Evolutionary conservation across 2,329 filamentous ascomycete species (phyloP).

Genomic region (Colletotrichum spinosum): DNA sequence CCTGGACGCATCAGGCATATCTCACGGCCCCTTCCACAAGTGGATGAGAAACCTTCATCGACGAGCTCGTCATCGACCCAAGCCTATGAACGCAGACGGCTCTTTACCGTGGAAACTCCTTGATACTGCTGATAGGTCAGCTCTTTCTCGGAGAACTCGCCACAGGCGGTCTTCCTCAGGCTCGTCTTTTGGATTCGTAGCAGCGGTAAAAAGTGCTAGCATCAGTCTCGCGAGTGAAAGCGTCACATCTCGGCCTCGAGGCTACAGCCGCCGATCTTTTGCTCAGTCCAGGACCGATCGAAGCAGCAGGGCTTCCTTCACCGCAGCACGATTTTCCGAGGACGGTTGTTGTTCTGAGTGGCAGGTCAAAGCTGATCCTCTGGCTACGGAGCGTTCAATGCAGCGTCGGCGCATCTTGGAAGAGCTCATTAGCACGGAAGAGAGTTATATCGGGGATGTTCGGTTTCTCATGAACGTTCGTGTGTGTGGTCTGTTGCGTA

Average conservation of each 20-base stretch:
- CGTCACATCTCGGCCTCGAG: slow-evolving; percentile 70
- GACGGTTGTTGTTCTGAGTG: slow-evolving; percentile 72
- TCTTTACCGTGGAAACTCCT: slow-evolving; percentile 50
- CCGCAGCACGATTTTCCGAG: slow-evolving; percentile 71
- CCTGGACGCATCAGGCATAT: slow-evolving; percentile 22
- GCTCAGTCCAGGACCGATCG: slow-evolving; percentile 70
- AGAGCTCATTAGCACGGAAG: slow-evolving; percentile 87
- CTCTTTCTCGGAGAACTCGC: slow-evolving; percentile 44
- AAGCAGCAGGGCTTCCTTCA: slow-evolving; percentile 71
- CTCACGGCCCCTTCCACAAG: slow-evolving; percentile 70
- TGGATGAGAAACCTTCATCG: slow-evolving; percentile 80
- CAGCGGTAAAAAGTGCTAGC: slow-evolving; percentile 84
- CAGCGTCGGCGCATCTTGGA: slow-evolving; percentile 85
- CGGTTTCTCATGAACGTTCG: slow-evolving; percentile 87
- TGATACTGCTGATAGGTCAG: slow-evolving; percentile 40
- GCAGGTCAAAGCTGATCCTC: slow-evolving; percentile 68
- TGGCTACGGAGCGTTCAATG: slow-evolving; percentile 76
- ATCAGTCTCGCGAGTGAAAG: slow-evolving; percentile 81
- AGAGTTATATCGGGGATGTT: slow-evolving; percentile 88
- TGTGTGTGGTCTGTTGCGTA: slow-evolving; percentile 60
- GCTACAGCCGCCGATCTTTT: slow-evolving; percentile 62
- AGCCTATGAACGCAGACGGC: slow-evolving; percentile 40
- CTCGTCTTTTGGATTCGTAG: slow-evolving; percentile 83
- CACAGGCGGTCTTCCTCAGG: slow-evolving; percentile 74
- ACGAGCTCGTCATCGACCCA: slow-evolving; percentile 59